Percentiles rank a stretch among this genome's conserved stretches.
phyloP scores from a whole-genome alignment of 768 basidiomycete genomes.

The Guyanaporus albipodus region DNA sequence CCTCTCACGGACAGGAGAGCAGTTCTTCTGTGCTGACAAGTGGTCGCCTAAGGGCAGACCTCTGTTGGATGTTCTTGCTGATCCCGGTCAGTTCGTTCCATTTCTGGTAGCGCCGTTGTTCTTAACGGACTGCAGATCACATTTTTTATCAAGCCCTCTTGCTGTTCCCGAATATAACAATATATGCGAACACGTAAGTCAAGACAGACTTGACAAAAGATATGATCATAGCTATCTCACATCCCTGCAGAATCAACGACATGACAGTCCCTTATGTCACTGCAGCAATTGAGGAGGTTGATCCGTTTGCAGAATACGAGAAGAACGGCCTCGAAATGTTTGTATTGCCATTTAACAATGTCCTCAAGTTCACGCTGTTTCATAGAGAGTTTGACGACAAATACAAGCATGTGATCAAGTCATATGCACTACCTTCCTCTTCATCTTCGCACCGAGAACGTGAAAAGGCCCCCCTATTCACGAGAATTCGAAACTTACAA shows the following conservation, averaged over 20 bases:
- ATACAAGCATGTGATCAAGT: slow-evolving; percentile 54
- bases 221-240: background rate
- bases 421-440: slow-evolving; percentile 42
- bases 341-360: slow-evolving; percentile 16
- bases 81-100: slow-evolving; percentile 51
- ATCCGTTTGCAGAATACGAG: slow-evolving; percentile 58
- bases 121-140: slow-evolving; percentile 42
- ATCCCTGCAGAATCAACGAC: slow-evolving; percentile 72
- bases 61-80: slow-evolving; percentile 73
- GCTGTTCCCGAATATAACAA: slow-evolving; percentile 61
- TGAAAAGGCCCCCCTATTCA: slow-evolving; percentile 39
- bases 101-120: background rate
- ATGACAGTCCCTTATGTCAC: slow-evolving; percentile 80
- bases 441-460: slow-evolving; percentile 46
- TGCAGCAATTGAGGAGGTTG: slow-evolving; percentile 63
- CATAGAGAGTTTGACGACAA: slow-evolving; percentile 52
- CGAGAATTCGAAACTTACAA: slow-evolving; percentile 33
- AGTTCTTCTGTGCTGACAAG: slow-evolving; percentile 70
- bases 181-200: slow-evolving; percentile 78
- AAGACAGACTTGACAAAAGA: background rate
- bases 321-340: slow-evolving; percentile 62
- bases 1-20: slow-evolving; percentile 76
- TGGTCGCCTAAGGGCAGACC: slow-evolving; percentile 67
- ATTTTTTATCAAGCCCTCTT: slow-evolving; percentile 73
- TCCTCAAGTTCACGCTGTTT: slow-evolving; percentile 4